Conservation (phyloP, 371 early-diverging fungal species). For the Mucor saturninus region DNA sequence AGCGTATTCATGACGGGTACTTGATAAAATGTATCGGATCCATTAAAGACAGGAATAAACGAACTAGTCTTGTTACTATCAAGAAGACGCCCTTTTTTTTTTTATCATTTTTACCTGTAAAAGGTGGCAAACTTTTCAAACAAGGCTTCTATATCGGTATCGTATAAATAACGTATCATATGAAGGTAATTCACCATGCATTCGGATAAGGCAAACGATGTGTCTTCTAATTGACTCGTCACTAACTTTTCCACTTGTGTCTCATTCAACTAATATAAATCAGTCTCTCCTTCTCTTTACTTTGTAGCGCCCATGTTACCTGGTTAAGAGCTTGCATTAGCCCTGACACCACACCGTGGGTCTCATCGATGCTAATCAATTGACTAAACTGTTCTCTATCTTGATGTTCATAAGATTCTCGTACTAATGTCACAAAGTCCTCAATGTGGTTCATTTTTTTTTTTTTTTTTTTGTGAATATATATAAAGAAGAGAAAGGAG, state of each 20-base stretch:
- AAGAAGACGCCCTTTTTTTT: background rate
- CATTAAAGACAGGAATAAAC: constrained; percentile 28
- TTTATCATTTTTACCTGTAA: constrained; percentile 24
- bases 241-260: constrained; percentile 10
- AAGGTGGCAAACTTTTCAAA: constrained; percentile 32
- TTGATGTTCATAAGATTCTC: constrained; percentile 14
- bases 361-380: constrained; percentile 9
- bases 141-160: constrained; percentile 7
- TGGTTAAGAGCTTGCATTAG: constrained; percentile 20
- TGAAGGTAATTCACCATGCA: constrained; percentile 21
- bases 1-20: constrained; percentile 21
- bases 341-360: constrained; percentile 8
- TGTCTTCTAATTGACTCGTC: constrained; percentile 21
- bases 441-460: background rate
- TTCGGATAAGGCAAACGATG: constrained; percentile 24
- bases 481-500: background rate
- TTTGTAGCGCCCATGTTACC: background rate
- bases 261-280: constrained; percentile 12
- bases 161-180: constrained; percentile 7
- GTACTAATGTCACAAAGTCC: constrained; percentile 6
- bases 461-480: no score
- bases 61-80: constrained; percentile 3
- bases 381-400: constrained; percentile 13
- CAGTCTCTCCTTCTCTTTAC: background rate
- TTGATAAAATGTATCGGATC: constrained; percentile 27